Percentiles rank a stretch among this genome's conserved stretches.
phyloP scores from a whole-genome alignment of 352 stramenopile species.

The Vaucheria bursata region DNA sequence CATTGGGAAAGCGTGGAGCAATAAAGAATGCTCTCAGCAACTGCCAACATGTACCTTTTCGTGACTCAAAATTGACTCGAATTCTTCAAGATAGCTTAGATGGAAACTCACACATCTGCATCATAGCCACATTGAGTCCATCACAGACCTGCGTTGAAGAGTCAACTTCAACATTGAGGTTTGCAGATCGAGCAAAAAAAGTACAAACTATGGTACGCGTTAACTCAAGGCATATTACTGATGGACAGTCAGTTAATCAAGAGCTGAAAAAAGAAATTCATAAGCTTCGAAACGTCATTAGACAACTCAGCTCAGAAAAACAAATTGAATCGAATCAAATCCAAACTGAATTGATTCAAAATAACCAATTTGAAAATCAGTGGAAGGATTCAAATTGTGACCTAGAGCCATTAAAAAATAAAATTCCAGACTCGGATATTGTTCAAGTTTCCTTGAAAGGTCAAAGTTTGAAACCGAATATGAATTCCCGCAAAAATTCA shows the following conservation, averaged over 20 bases:
- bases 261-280: no score
- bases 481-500: no score
- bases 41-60: slow-evolving; percentile 75
- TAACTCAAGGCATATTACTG: slow-evolving; percentile 69
- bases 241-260: slow-evolving; percentile 66
- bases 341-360: no score
- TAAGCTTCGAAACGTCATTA: no score
- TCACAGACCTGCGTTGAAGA: slow-evolving; percentile 72
- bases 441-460: no score
- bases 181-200: slow-evolving; percentile 77
- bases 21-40: slow-evolving; percentile 11
- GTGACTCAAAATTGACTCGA: slow-evolving; percentile 80
- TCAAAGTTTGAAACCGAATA: no score
- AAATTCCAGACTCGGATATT: no score
- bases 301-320: slow-evolving; percentile 71
- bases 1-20: background rate
- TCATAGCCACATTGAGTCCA: slow-evolving; percentile 77
- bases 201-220: slow-evolving; percentile 72
- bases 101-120: slow-evolving; percentile 68
- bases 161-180: slow-evolving; percentile 83
- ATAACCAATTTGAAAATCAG: no score
- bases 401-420: no score
- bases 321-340: no score
- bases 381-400: no score
- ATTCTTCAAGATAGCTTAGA: slow-evolving; percentile 61